Conservation (phyloP, 768 basidiomycete genomes). For the Ramaria sp. region DNA sequence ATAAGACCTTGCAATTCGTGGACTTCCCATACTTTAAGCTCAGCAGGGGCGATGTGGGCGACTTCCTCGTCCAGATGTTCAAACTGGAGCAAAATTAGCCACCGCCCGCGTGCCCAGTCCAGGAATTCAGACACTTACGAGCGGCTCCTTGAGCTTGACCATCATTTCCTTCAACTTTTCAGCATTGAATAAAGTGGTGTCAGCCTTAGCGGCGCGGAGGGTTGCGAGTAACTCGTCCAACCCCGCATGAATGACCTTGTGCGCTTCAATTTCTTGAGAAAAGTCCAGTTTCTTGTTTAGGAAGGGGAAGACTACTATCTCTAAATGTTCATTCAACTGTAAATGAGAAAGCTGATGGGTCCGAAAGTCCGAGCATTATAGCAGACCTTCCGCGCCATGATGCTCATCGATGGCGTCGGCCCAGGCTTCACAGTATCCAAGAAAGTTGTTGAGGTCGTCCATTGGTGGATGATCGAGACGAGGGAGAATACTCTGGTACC, state of each 20-base stretch:
- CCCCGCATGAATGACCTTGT: slow-evolving; percentile 23
- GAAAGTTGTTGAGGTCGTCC: slow-evolving; percentile 28
- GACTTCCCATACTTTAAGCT: slow-evolving; percentile 21
- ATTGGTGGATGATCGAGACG: slow-evolving; percentile 25
- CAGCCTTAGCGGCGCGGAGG: slow-evolving; percentile 17
- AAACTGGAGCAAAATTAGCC: slow-evolving; percentile 16
- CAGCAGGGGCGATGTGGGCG: slow-evolving; percentile 22
- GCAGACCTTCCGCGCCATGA: slow-evolving; percentile 24
- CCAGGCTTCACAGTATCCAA: slow-evolving; percentile 31
- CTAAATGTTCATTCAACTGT: slow-evolving; percentile 1
- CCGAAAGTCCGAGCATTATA: neutral
- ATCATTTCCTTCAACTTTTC: slow-evolving; percentile 20
- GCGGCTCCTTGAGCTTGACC: slow-evolving; percentile 18
- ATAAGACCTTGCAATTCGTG: slow-evolving; percentile 21
- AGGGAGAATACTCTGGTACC: slow-evolving; percentile 25
- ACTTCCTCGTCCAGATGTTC: slow-evolving; percentile 29
- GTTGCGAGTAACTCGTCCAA: slow-evolving; percentile 19
- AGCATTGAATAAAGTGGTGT: slow-evolving; percentile 23
- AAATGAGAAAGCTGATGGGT: neutral
- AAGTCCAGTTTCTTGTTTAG: slow-evolving; percentile 28
- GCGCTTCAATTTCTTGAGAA: slow-evolving; percentile 25
- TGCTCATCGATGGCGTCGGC: slow-evolving; percentile 24
- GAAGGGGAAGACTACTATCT: slow-evolving; percentile 26
- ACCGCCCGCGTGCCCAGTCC: neutral
- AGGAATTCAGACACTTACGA: slow-evolving; percentile 17